phyloP scores from a whole-genome alignment of 306 rosid genomes.

The Lathyrus sativus region DNA sequence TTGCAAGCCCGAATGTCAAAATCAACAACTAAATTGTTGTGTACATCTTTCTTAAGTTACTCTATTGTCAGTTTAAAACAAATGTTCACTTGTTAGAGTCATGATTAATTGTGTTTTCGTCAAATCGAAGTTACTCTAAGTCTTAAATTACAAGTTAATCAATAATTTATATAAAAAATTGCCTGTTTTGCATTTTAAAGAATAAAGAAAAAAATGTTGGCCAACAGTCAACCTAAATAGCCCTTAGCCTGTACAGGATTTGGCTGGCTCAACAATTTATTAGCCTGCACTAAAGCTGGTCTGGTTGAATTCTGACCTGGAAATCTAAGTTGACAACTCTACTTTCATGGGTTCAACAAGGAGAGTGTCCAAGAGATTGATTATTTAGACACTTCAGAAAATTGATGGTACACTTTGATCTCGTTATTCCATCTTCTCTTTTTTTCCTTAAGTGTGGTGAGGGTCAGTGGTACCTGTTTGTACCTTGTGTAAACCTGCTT shows the following conservation, averaged over 20 bases:
- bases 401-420: background rate
- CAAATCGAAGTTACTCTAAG: background rate
- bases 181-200: background rate
- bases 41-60: too few species aligned
- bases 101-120: too few species aligned
- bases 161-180: too few species aligned
- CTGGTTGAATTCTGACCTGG: background rate
- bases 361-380: background rate
- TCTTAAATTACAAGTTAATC: background rate
- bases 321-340: background rate
- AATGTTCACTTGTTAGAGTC: too few species aligned
- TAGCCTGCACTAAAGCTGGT: background rate
- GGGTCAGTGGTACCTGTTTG: background rate
- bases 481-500: background rate
- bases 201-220: background rate
- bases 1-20: too few species aligned
- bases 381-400: background rate
- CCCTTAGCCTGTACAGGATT: background rate
- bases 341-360: background rate
- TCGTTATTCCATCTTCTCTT: background rate
- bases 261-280: background rate
- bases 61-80: too few species aligned
- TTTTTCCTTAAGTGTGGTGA: background rate
- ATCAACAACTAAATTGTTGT: too few species aligned
- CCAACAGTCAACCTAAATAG: background rate